phyloP scores from a whole-genome alignment of 2,329 filamentous ascomycete genomes.

The Sclerotinia spermophila region DNA sequence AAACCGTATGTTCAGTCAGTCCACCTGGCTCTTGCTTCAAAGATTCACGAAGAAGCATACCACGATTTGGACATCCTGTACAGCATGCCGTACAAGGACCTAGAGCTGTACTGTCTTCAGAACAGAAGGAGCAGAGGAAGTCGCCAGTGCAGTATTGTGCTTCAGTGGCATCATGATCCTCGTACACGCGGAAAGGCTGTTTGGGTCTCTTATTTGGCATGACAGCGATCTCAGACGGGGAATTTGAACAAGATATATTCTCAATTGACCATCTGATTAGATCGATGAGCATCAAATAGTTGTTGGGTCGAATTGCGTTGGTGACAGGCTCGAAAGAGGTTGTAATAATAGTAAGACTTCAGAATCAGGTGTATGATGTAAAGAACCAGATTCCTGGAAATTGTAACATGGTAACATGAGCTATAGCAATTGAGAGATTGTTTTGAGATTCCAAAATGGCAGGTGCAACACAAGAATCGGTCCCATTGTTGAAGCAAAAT shows the following conservation, averaged over 20 bases:
- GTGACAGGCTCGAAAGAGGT: too few species aligned
- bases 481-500: not conserved
- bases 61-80: not conserved
- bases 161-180: not conserved
- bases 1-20: too few species aligned
- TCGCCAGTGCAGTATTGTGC: not conserved
- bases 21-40: not conserved
- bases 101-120: not conserved
- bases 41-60: not conserved
- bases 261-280: not conserved
- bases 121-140: not conserved
- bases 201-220: conserved; percentile 1
- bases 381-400: not conserved
- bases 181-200: not conserved
- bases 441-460: not conserved
- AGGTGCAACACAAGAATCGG: not conserved
- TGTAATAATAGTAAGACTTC: not conserved
- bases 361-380: not conserved
- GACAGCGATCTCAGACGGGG: not conserved
- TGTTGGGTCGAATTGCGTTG: not conserved
- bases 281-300: not conserved
- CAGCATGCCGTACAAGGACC: not conserved
- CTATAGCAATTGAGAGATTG: not conserved
- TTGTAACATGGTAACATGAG: not conserved
- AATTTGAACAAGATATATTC: not conserved